Conservation (phyloP, 306 rosid genomes). For the Purshia tridentata region DNA sequence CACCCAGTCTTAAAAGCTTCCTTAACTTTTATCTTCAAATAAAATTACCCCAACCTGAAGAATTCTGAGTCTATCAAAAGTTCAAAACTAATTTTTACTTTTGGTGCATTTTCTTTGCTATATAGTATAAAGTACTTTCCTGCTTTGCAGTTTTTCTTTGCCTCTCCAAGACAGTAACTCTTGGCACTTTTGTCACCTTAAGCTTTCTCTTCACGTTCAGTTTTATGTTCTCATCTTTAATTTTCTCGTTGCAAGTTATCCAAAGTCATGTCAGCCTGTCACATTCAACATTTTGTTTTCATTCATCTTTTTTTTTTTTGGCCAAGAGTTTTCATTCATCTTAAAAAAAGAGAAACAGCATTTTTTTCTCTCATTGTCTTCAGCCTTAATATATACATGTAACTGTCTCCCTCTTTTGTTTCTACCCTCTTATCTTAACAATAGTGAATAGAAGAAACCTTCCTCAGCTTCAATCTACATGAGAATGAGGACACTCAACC, state of each 20-base stretch:
- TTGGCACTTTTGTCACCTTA: neutral
- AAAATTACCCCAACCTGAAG: neutral
- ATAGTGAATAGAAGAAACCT: slow-evolving; percentile 28
- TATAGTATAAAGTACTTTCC: slow-evolving; percentile 6
- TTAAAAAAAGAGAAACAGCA: neutral
- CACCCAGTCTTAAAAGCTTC: slow-evolving; percentile 1
- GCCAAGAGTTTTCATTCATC: slow-evolving; percentile 7
- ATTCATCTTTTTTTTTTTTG: no score
- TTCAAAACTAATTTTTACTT: neutral
- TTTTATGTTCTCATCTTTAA: slow-evolving; percentile 6
- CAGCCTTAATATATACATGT: slow-evolving; percentile 3
- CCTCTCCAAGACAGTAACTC: neutral
- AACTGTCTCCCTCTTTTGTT: slow-evolving; percentile 33
- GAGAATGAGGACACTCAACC: slow-evolving; percentile 32
- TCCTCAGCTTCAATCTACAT: slow-evolving; percentile 34
- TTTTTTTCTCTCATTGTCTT: slow-evolving; percentile 19
- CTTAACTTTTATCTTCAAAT: neutral
- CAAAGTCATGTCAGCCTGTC: slow-evolving; percentile 29
- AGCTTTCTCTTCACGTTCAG: slow-evolving; percentile 12
- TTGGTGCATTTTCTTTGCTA: neutral
- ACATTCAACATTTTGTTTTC: slow-evolving; percentile 21
- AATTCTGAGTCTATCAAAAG: neutral
- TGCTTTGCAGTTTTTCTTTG: slow-evolving; percentile 9
- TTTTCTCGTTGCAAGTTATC: slow-evolving; percentile 19
- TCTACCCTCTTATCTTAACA: slow-evolving; percentile 20